Percentiles rank a stretch among this genome's conserved stretches.
Evolutionary conservation across 2,329 filamentous ascomycete genomes (phyloP).

Genomic region (Xylariaceae sp.): DNA sequence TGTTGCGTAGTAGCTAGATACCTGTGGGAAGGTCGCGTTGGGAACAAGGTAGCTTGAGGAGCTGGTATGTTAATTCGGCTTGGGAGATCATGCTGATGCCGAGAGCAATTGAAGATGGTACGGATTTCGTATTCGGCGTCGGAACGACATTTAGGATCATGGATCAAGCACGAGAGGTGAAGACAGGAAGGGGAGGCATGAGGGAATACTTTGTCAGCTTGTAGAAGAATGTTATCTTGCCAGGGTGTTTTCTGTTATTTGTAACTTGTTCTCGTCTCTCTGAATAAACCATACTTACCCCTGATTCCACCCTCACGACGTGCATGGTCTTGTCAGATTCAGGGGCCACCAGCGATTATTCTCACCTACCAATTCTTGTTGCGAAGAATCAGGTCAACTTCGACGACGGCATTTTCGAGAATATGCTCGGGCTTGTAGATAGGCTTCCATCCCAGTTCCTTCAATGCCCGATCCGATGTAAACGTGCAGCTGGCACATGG

Average conservation of each 20-base stretch:
- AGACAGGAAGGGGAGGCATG: not conserved
- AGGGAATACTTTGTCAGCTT: not conserved
- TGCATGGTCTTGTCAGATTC: not conserved
- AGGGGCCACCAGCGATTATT: too few species aligned
- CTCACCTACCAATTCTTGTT: conserved; percentile 11
- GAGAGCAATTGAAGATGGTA: too few species aligned
- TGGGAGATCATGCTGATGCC: too few species aligned
- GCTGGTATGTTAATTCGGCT: too few species aligned
- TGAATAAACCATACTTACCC: too few species aligned
- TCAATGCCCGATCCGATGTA: conserved; percentile 36
- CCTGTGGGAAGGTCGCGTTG: too few species aligned
- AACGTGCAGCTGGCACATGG: conserved; percentile 36
- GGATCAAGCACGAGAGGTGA: not conserved
- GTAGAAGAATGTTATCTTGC: not conserved
- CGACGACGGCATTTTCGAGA: conserved; percentile 40
- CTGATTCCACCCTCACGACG: too few species aligned
- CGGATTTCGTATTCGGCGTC: too few species aligned
- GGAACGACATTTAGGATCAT: not conserved
- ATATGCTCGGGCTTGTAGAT: conserved; percentile 41
- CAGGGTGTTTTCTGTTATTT: not conserved
- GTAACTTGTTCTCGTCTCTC: not conserved
- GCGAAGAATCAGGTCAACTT: conserved; percentile 41
- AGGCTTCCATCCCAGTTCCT: conserved; percentile 43
- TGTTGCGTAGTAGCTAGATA: too few species aligned
- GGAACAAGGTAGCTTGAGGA: too few species aligned